Conservation (phyloP, 169 alveolate genomes). For the Eimeria sp. region DNA sequence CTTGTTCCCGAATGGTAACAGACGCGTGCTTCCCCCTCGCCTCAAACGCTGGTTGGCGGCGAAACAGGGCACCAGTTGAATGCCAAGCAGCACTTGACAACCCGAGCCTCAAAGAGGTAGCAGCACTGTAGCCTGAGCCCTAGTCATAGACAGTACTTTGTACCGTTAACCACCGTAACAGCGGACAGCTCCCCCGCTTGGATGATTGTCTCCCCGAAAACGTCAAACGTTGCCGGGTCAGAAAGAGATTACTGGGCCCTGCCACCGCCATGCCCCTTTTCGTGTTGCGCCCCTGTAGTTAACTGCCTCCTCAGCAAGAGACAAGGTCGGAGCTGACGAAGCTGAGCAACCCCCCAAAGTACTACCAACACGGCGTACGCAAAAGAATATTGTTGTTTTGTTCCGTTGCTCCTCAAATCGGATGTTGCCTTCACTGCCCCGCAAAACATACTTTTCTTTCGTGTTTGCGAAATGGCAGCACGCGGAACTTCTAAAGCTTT, state of each 20-base stretch:
- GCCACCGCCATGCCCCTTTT: not conserved
- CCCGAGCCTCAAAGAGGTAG: not conserved
- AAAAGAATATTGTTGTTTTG: not conserved
- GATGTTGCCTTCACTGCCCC: too few relatives aligned
- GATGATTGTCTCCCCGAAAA: not conserved
- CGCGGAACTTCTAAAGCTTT: not conserved
- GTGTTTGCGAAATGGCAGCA: not conserved
- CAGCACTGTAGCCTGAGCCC: not conserved
- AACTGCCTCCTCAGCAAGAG: not conserved
- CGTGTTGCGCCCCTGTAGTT: not conserved
- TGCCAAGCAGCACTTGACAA: not conserved
- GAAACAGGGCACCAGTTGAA: not conserved
- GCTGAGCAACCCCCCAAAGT: not conserved
- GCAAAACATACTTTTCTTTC: not conserved
- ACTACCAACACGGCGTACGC: not conserved
- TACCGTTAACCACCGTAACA: not conserved
- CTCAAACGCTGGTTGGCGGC: not conserved
- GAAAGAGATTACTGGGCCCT: not conserved
- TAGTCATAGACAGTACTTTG: not conserved
- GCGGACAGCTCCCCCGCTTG: not conserved
- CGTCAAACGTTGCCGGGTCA: not conserved
- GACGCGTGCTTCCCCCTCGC: not conserved
- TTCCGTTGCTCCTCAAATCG: not conserved
- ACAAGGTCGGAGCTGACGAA: not conserved
- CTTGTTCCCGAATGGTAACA: not conserved